Evolutionary conservation across 176 grass and related monocot genomes (phyloP).

Genomic region (Triticum urartu): DNA sequence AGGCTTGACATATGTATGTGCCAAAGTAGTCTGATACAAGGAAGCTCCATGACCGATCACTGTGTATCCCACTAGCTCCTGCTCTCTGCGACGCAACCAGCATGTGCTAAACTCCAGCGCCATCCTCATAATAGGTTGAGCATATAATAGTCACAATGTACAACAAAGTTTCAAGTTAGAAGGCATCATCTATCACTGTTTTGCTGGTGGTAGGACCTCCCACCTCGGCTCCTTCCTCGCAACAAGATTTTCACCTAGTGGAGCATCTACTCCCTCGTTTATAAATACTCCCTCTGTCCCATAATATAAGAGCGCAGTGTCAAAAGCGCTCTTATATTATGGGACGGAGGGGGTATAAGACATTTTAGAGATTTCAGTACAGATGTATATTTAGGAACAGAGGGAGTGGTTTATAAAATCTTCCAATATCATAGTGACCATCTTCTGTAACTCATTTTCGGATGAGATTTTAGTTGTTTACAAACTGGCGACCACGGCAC

Average conservation of each 20-base stretch:
- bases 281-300: no score
- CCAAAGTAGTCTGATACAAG: slow-evolving; percentile 29
- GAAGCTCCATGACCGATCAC: slow-evolving; percentile 9
- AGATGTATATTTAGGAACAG: no score
- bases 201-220: not conserved
- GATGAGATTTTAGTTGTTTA: not conserved
- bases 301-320: no score
- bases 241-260: not conserved
- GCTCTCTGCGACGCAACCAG: not conserved
- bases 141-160: not conserved
- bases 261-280: not conserved
- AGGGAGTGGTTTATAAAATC: no score
- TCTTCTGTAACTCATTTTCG: not conserved
- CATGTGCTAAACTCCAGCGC: slow-evolving; percentile 1
- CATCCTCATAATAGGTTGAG: not conserved
- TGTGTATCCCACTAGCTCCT: slow-evolving; percentile 10
- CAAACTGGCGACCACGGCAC: not conserved
- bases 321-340: no score
- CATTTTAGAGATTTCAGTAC: no score
- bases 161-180: not conserved
- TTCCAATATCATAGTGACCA: no score
- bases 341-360: no score
- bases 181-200: not conserved
- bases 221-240: not conserved
- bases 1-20: slow-evolving; percentile 26